Evolutionary conservation across 495 filamentous ascomycete species (phyloP).

Genomic region (Talaromyces stipitatus): DNA sequence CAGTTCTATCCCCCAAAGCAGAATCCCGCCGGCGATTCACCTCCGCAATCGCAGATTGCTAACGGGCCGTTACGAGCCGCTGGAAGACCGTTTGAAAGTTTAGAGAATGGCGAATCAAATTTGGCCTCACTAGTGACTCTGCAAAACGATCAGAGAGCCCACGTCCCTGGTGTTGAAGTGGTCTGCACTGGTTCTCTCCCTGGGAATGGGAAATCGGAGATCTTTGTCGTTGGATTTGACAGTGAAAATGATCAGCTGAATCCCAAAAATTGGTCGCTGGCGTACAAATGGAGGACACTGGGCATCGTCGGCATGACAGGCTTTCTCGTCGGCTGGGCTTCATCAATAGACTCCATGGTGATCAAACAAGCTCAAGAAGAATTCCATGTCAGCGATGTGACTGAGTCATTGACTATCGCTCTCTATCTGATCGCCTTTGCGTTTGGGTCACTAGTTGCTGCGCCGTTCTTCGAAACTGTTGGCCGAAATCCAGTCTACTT

Average conservation of each 20-base stretch:
- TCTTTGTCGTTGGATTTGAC: too few relatives aligned
- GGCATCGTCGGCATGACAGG: neutral
- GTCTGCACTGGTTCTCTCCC: too few relatives aligned
- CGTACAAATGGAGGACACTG: neutral
- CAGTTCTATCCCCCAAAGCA: too few relatives aligned
- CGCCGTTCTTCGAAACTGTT: slow-evolving; percentile 48
- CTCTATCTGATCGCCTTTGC: slow-evolving; percentile 55
- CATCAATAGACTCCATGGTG: slow-evolving; percentile 1
- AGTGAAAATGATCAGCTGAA: neutral
- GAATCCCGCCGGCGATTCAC: too few relatives aligned
- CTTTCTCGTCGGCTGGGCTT: neutral
- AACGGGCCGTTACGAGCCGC: too few relatives aligned
- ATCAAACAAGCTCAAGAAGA: neutral
- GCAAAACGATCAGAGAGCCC: too few relatives aligned
- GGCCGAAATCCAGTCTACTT: slow-evolving; percentile 51
- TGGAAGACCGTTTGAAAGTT: too few relatives aligned
- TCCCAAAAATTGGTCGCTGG: neutral
- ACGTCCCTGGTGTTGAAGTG: too few relatives aligned
- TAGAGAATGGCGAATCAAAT: too few relatives aligned
- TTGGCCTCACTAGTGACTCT: too few relatives aligned
- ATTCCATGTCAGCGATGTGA: neutral
- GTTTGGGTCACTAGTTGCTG: slow-evolving; percentile 36
- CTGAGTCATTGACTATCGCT: slow-evolving; percentile 23
- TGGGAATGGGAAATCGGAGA: too few relatives aligned
- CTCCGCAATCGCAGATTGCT: too few relatives aligned